Evolutionary conservation across 768 basidiomycete species (phyloP).

Genomic region (Mycena maculata): DNA sequence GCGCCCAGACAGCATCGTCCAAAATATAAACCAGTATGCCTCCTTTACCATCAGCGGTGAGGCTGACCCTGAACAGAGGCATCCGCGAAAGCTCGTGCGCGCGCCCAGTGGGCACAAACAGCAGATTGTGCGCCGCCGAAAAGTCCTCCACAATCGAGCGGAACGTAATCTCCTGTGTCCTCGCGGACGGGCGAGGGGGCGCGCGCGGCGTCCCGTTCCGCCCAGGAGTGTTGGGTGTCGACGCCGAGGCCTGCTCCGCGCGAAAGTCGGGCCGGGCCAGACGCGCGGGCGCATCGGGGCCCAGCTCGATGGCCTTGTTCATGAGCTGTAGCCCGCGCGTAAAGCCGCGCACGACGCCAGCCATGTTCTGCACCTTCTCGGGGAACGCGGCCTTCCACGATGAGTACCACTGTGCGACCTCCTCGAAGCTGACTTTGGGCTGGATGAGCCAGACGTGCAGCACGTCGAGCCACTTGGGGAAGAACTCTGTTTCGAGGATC

Average conservation of each 20-base stretch:
- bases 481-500: slow-evolving; percentile 91
- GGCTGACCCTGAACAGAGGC: slow-evolving; percentile 88
- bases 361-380: slow-evolving; percentile 71
- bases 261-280: slow-evolving; percentile 76
- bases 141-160: slow-evolving; percentile 92
- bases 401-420: slow-evolving; percentile 93
- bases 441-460: slow-evolving; percentile 95
- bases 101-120: slow-evolving; percentile 90
- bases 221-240: slow-evolving; percentile 18
- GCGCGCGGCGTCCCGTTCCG: slow-evolving; percentile 48
- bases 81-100: slow-evolving; percentile 88
- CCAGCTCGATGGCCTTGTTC: slow-evolving; percentile 92
- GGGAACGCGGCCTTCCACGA: slow-evolving; percentile 90
- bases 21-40: slow-evolving; percentile 90
- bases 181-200: slow-evolving; percentile 56
- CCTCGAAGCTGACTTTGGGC: slow-evolving; percentile 87
- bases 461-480: slow-evolving; percentile 96
- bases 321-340: slow-evolving; percentile 91
- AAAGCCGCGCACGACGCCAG: slow-evolving; percentile 82
- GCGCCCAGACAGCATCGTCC: slow-evolving; percentile 95
- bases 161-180: slow-evolving; percentile 90
- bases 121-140: slow-evolving; percentile 84
- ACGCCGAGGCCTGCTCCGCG: slow-evolving; percentile 53
- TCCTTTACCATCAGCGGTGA: slow-evolving; percentile 82
- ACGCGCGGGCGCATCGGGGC: slow-evolving; percentile 76